Base-by-base conservation (phyloP, 2,329 filamentous ascomycete species). In the Bipolaris cookei region DNA sequence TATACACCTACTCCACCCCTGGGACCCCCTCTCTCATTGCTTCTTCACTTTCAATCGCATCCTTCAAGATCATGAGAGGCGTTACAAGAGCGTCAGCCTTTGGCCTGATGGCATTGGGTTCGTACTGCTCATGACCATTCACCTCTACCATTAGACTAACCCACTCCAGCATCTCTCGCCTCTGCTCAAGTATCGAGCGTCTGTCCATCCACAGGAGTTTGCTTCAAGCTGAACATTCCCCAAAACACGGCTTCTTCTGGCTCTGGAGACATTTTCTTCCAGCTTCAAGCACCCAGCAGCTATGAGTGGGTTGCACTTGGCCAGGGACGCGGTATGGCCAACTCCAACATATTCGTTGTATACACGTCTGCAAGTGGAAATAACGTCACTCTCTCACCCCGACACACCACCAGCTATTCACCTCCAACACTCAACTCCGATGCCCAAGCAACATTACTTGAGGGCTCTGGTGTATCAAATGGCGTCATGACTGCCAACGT, bases 321-420 rank as follows among this genome's bases (percentile, higher is more conserved):
- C 6, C 83, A 86, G 67, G 85, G 85, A 23, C 75, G 63, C 1
- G 61, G 69, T 18, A 88, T 87, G 85, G 62, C 70, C 14, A 81
- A 80, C 20, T 71, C 85, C 5, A 85, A 86, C 68, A 86, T 88
- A 44, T 86, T 87, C 66, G 74, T 87, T 41, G 76, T 86, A 5
- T 87, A 87, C 64, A 79, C 82, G n/a, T 78, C 80, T 23, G 74
- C 79, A 37, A 73, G 73, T 35, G 81, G 83, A 23, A 79, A 73
- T 41, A 86, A 86, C 60, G 82, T 87, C 13, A 88, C 85, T 0
- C 62, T 88, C 7, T 86, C 84, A 3, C 81, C 84, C 8, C 76
- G 85, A 38, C 63, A 77, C 6, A 80, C 79, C 7, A 75, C 65
- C 11, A 82, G 82, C 6, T 68, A 84, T 30, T 58, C 51, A 3